These are phyloP conservation scores for Candida montana DNA, from an alignment of 805 yeast species.

Conservation along the genomic window DNA sequence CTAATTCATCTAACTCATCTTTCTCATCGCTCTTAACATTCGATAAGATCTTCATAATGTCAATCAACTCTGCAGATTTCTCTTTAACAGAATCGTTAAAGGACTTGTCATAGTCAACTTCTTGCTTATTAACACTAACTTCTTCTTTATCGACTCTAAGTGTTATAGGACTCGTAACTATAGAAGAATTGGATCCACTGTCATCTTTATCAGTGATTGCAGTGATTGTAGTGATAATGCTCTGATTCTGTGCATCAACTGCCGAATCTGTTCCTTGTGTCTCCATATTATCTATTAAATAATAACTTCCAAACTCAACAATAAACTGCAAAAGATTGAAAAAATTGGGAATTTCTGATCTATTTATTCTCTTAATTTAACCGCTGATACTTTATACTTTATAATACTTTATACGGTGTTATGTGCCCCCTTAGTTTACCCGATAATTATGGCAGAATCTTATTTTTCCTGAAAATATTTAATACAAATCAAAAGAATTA, in stretches of 20 bases:
- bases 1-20: background rate
- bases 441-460: too few relatives aligned
- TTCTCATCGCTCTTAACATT: background rate
- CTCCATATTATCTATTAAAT: too few relatives aligned
- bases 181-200: background rate
- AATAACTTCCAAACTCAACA: too few relatives aligned
- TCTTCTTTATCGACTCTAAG: background rate
- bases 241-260: constrained; percentile 4
- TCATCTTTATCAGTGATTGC: constrained; percentile 4
- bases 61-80: constrained; percentile 4
- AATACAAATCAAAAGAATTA: too few relatives aligned
- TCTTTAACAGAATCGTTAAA: background rate
- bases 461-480: too few relatives aligned
- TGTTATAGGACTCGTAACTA: constrained; percentile 7
- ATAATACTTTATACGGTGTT: too few relatives aligned
- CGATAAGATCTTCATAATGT: constrained; percentile 5
- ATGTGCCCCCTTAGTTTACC: too few relatives aligned
- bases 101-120: background rate
- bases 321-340: too few relatives aligned
- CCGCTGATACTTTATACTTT: too few relatives aligned
- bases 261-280: background rate
- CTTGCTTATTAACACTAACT: background rate
- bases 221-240: constrained; percentile 4
- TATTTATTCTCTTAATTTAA: background rate
- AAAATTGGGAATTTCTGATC: too few relatives aligned